phyloP scores from a whole-genome alignment of 768 basidiomycete genomes.

The Pulveroboletus frians region DNA sequence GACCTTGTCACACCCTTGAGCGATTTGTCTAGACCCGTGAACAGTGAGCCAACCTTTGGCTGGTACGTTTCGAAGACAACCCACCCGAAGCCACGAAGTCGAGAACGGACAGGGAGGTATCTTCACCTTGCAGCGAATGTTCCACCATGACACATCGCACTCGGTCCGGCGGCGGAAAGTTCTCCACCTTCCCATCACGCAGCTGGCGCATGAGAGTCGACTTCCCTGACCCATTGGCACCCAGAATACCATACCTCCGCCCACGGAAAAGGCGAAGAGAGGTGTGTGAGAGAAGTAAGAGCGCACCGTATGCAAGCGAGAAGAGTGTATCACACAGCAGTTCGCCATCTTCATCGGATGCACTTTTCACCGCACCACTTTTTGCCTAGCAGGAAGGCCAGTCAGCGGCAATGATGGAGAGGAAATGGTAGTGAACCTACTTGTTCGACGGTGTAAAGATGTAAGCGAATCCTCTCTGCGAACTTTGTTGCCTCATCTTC shows the following conservation, averaged over 20 bases:
- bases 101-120: slow-evolving; percentile 72
- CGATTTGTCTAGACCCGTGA: slow-evolving; percentile 51
- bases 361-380: slow-evolving; percentile 38
- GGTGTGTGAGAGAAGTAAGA: slow-evolving; percentile 92
- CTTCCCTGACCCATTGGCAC: slow-evolving; percentile 95
- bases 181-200: slow-evolving; percentile 91
- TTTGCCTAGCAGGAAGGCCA: slow-evolving; percentile 47
- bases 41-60: background rate
- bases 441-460: slow-evolving; percentile 76
- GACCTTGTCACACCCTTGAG: slow-evolving; percentile 56
- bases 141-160: slow-evolving; percentile 95
- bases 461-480: slow-evolving; percentile 58
- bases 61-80: slow-evolving; percentile 19
- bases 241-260: slow-evolving; percentile 90
- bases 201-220: slow-evolving; percentile 94
- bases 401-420: slow-evolving; percentile 7
- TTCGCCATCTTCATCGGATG: slow-evolving; percentile 68
- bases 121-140: slow-evolving; percentile 93
- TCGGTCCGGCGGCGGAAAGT: slow-evolving; percentile 86
- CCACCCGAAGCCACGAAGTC: slow-evolving; percentile 86
- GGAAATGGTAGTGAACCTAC: slow-evolving; percentile 29
- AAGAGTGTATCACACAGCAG: slow-evolving; percentile 89
- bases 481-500: slow-evolving; percentile 45
- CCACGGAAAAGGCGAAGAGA: slow-evolving; percentile 85
- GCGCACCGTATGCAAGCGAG: slow-evolving; percentile 92